phyloP scores from a whole-genome alignment of 2,329 filamentous ascomycete genomes.

The Trichophaea hybrida region DNA sequence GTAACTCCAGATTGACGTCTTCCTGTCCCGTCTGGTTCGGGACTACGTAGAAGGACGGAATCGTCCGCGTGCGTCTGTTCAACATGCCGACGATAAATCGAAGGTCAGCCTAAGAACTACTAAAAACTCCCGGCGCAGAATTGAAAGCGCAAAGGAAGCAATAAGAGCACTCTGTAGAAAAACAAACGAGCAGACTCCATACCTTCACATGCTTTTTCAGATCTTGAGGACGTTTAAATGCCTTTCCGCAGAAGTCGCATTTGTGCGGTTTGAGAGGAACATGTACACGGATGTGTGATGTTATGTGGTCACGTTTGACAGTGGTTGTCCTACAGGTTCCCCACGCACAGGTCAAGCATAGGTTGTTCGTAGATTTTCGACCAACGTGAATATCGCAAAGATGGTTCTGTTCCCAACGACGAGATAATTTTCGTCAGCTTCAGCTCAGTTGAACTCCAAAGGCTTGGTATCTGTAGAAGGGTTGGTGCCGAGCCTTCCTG shows the following conservation, averaged over 20 bases:
- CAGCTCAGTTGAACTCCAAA: conserved; percentile 10
- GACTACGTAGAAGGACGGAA: conserved; percentile 36
- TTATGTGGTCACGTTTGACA: conserved; percentile 98
- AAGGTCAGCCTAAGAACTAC: conserved; percentile 21
- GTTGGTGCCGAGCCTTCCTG: conserved; percentile 5
- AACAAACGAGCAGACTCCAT: conserved; percentile 22
- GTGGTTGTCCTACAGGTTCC: conserved; percentile 90
- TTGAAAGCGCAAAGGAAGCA: conserved; percentile 1
- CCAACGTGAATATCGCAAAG: conserved; percentile 97
- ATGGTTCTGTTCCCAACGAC: conserved; percentile 53
- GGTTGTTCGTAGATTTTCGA: conserved; percentile 96
- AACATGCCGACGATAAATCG: conserved; percentile 26
- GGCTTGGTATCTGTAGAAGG: conserved; percentile 5
- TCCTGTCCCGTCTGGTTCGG: conserved; percentile 40
- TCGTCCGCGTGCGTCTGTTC: conserved; percentile 26
- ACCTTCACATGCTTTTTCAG: conserved; percentile 97
- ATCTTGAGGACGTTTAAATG: conserved; percentile 97
- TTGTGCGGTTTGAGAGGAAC: conserved; percentile 99
- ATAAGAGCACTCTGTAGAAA: conserved; percentile 1
- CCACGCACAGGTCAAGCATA: conserved; percentile 96
- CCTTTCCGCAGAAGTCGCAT: conserved; percentile 96
- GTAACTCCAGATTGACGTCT: conserved; percentile 21
- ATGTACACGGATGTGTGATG: conserved; percentile 94
- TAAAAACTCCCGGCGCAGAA: not conserved
- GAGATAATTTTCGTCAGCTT: conserved; percentile 14